Base-by-base conservation (phyloP, 257 asterid genomes). In the Nicotiana tabacum region DNA sequence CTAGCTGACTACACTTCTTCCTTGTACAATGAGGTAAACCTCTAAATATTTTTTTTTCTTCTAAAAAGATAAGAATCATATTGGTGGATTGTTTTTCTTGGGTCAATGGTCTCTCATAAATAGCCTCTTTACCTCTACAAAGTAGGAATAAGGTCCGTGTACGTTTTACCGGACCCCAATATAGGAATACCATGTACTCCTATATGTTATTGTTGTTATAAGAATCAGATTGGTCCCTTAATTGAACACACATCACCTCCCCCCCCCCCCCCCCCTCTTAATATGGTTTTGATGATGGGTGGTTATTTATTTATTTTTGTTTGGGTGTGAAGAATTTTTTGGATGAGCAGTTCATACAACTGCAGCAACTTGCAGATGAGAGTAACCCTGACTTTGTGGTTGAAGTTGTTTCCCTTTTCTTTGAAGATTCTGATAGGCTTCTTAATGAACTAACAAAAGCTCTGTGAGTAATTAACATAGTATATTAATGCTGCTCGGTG, bases 361-460 rank as follows among this genome's bases (percentile, higher is more conserved):
- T 87, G n/a, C 90, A 85, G 1, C 90, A 85, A 67, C 77, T 87
- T 82, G 87, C 85, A 85, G 90, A 87, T 81, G 88, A 87, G 55
- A 87, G 83, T 62, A 87, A 83, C 27, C 90, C 90, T 1, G 90
- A 87, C 21, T 87, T 87, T 85, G 90, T 87, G 2, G 85, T 81
- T 39, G 90, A 87, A 66, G 90, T 87, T 62, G 85, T 87, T n/a
- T 53, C 70, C 21, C 85, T 87, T 30, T 87, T 87, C 87, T 87
- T 87, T 81, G 88, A 87, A 78, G 90, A 85, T 69, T 85, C 88
- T 60, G 87, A 85, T 43, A 87, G 88, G 81, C 90, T 87, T 57
- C 86, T 87, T 1, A 81, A 77, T 83, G 90, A 87, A 70, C 83
- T 87, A 51, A 62, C 83, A 1, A 87, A 77, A 83, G 57, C 78